phyloP scores from a whole-genome alignment of 306 rosid genomes.

The Citrullus colocynthis region DNA sequence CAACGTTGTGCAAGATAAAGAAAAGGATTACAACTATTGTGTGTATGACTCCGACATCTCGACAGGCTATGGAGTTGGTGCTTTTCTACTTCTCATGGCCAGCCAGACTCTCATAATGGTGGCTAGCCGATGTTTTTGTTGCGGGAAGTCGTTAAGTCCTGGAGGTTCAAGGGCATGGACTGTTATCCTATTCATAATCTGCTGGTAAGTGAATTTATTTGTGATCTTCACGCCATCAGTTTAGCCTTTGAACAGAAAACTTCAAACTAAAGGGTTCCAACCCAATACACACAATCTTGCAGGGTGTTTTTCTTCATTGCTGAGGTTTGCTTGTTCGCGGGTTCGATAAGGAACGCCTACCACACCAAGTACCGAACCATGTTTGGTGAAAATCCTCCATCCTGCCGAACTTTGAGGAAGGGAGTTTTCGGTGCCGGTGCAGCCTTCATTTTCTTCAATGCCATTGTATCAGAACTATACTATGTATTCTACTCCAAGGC shows the following conservation, averaged over 20 bases:
- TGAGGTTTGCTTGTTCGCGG: constrained; percentile 82
- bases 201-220: constrained; percentile 52
- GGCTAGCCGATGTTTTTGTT: constrained; percentile 94
- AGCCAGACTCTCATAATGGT: constrained; percentile 71
- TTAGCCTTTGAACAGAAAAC: background rate
- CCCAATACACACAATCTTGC: constrained; percentile 7
- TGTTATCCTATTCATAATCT: constrained; percentile 63
- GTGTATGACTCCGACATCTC: constrained; percentile 70
- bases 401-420: constrained; percentile 66
- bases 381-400: constrained; percentile 20
- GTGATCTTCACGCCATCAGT: constrained; percentile 3
- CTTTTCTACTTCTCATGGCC: constrained; percentile 68
- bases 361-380: constrained; percentile 74
- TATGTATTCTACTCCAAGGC: constrained; percentile 76
- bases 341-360: constrained; percentile 79
- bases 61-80: constrained; percentile 91
- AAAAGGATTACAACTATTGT: constrained; percentile 38
- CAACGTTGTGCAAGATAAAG: constrained; percentile 24
- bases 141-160: constrained; percentile 77
- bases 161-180: constrained; percentile 92
- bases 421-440: constrained; percentile 94
- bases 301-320: constrained; percentile 92
- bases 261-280: background rate
- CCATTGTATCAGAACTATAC: constrained; percentile 61
- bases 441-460: constrained; percentile 59